Conservation (phyloP, 2,329 filamentous ascomycete species). For the Parastagonospora avenae region DNA sequence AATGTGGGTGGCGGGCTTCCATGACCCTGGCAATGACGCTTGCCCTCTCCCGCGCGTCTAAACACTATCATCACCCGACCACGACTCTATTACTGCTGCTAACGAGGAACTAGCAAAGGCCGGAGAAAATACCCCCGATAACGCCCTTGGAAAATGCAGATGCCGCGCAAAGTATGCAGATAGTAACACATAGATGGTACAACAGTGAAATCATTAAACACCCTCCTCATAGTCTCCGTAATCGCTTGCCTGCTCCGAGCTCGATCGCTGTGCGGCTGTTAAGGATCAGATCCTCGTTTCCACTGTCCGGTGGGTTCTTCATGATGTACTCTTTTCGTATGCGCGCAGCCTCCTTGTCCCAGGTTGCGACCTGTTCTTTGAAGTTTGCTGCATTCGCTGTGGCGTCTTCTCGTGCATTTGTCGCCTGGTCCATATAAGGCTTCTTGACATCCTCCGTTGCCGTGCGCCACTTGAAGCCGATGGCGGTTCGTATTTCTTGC, state of each 20-base stretch:
- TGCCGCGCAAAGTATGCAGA: constrained; percentile 21
- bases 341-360: constrained; percentile 69
- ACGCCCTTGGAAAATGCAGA: constrained; percentile 32
- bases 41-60: no score
- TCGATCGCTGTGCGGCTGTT: constrained; percentile 47
- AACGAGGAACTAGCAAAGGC: no score
- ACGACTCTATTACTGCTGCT: not conserved
- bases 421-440: constrained; percentile 78
- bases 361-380: constrained; percentile 67
- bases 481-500: constrained; percentile 79
- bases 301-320: constrained; percentile 38
- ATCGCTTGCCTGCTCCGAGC: constrained; percentile 41
- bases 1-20: no score
- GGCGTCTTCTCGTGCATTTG: constrained; percentile 71
- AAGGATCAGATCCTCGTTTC: constrained; percentile 35
- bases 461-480: constrained; percentile 90
- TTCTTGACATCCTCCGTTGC: constrained; percentile 70
- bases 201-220: constrained; percentile 14
- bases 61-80: no score
- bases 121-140: not conserved
- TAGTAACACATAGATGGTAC: constrained; percentile 22
- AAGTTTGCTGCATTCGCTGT: constrained; percentile 63
- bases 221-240: constrained; percentile 30
- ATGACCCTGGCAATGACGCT: no score
- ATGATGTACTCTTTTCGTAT: constrained; percentile 52